These are phyloP conservation scores for Aspergillus uvarum DNA, from an alignment of 2,329 filamentous ascomycete species.

Conservation along the genomic window DNA sequence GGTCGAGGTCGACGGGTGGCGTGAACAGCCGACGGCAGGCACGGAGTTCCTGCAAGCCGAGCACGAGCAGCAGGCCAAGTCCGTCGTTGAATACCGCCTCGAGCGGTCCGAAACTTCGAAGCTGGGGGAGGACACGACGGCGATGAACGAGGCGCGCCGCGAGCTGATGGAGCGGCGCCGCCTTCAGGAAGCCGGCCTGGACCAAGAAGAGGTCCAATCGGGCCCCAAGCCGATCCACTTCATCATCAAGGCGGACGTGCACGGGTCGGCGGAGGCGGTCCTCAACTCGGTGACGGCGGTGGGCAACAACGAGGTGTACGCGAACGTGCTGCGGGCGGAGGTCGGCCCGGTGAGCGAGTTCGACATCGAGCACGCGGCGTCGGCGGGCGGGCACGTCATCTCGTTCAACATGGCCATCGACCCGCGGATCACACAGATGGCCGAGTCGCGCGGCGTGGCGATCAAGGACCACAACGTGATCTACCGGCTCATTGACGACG, in stretches of 20 bases:
- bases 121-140: conserved; percentile 67
- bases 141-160: conserved; percentile 69
- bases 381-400: conserved; percentile 72
- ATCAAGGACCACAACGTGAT: conserved; percentile 78
- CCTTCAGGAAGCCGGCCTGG: conserved; percentile 33
- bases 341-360: conserved; percentile 80
- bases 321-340: conserved; percentile 72
- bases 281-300: conserved; percentile 72
- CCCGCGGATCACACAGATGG: conserved; percentile 65
- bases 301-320: conserved; percentile 79
- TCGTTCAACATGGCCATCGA: conserved; percentile 80
- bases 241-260: conserved; percentile 88
- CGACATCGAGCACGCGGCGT: conserved; percentile 83
- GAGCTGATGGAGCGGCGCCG: conserved; percentile 56
- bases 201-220: conserved; percentile 39
- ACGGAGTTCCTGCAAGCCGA: conserved; percentile 82
- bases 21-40: conserved; percentile 79
- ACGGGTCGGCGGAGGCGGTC: conserved; percentile 90
- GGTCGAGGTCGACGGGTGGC: conserved; percentile 94
- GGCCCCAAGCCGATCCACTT: conserved; percentile 68
- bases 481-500: conserved; percentile 52
- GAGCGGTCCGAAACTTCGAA: conserved; percentile 69
- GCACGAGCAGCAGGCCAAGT: conserved; percentile 74
- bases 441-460: conserved; percentile 68
- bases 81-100: conserved; percentile 72